phyloP scores from a whole-genome alignment of 371 early-diverging fungal species.

The Mucor racemosus region DNA sequence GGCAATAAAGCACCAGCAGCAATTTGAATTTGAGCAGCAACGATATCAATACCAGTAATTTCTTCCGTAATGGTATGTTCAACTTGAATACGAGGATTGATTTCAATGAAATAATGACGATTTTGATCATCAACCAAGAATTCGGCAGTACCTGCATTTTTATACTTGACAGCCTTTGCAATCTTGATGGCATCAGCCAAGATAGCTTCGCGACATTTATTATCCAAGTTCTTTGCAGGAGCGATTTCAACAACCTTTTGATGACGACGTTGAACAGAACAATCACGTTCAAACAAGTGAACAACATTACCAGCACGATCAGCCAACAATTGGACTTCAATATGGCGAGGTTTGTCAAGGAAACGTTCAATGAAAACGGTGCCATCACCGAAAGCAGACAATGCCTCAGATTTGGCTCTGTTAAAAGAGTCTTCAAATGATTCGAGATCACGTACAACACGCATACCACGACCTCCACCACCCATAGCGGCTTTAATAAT shows the following conservation, averaged over 20 bases:
- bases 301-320: slow-evolving; percentile 90
- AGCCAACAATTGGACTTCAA: slow-evolving; percentile 96
- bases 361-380: slow-evolving; percentile 95
- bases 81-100: slow-evolving; percentile 94
- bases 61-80: slow-evolving; percentile 95
- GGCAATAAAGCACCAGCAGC: slow-evolving; percentile 85
- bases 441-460: slow-evolving; percentile 78
- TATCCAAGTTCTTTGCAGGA: slow-evolving; percentile 78
- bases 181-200: slow-evolving; percentile 90
- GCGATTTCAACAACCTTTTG: slow-evolving; percentile 98
- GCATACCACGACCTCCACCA: slow-evolving; percentile 98
- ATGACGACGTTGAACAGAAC: slow-evolving; percentile 97
- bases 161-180: slow-evolving; percentile 88
- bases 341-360: slow-evolving; percentile 91
- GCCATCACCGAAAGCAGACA: slow-evolving; percentile 93
- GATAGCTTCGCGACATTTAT: slow-evolving; percentile 76
- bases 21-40: slow-evolving; percentile 91
- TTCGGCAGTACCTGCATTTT: slow-evolving; percentile 97
- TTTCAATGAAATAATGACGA: slow-evolving; percentile 95
- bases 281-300: slow-evolving; percentile 95
- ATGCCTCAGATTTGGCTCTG: slow-evolving; percentile 88
- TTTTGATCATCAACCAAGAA: slow-evolving; percentile 91
- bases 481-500: slow-evolving; percentile 98
- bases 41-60: slow-evolving; percentile 93
- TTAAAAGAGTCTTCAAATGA: slow-evolving; percentile 76